These are phyloP conservation scores for Sugiyamaella xylanicola DNA, from an alignment of 1,139 yeast genomes.

Conservation along the genomic window DNA sequence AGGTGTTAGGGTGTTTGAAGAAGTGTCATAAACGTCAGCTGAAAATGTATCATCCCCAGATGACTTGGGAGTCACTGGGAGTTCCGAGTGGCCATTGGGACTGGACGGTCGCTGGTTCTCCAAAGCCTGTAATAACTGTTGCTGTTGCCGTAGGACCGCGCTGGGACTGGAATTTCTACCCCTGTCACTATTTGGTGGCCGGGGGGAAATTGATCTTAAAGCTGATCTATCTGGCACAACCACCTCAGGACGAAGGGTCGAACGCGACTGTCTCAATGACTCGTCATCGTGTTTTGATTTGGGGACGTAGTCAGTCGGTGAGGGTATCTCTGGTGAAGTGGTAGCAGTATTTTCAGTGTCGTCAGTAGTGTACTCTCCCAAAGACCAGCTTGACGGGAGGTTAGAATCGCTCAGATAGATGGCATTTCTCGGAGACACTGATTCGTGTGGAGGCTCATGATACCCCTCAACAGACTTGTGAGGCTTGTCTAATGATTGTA, in stretches of 20 bases:
- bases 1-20: not conserved
- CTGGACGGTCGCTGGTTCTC: slow-evolving; percentile 3
- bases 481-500: not conserved
- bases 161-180: not conserved
- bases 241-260: slow-evolving; percentile 13
- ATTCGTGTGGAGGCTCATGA: slow-evolving; percentile 17
- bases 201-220: slow-evolving; percentile 30
- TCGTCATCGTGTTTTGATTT: not conserved
- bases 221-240: slow-evolving; percentile 30
- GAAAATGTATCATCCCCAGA: not conserved
- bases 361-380: slow-evolving; percentile 17
- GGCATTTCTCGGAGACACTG: slow-evolving; percentile 24
- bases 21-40: not conserved
- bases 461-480: slow-evolving; percentile 13
- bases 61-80: slow-evolving; percentile 9
- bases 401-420: slow-evolving; percentile 23
- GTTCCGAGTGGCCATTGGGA: not conserved
- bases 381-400: slow-evolving; percentile 22
- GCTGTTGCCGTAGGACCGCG: slow-evolving; percentile 5
- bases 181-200: slow-evolving; percentile 12
- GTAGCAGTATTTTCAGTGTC: slow-evolving; percentile 15
- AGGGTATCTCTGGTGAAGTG: slow-evolving; percentile 11
- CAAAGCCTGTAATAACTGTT: not conserved
- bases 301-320: not conserved
- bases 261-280: slow-evolving; percentile 6